A percentile compares a stretch with the other conserved stretches of the same genome.
Conservation (phyloP, 768 basidiomycete species). For the Omphalotus guepiniiformis region DNA sequence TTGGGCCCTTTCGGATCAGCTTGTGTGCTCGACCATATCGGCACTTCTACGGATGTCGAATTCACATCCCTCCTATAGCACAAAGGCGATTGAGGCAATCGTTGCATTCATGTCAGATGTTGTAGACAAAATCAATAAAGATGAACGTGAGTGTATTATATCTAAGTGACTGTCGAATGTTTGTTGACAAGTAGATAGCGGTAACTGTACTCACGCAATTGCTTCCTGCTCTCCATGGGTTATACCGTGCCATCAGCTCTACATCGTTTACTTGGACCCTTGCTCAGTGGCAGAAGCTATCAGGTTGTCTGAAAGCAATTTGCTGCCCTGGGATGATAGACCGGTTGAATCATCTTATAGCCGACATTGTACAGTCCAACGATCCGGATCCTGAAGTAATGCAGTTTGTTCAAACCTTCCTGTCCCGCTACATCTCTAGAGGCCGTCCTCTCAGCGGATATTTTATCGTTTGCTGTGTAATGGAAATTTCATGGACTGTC, state of each 20-base stretch:
- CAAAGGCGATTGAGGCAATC: constrained; percentile 54
- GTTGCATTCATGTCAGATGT: constrained; percentile 53
- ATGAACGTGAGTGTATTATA: constrained; percentile 43
- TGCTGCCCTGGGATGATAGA: constrained; percentile 67
- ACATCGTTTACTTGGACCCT: constrained; percentile 72
- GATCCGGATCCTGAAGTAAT: constrained; percentile 44
- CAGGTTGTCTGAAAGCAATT: constrained; percentile 50
- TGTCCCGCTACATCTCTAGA: constrained; percentile 68
- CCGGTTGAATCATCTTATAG: constrained; percentile 63
- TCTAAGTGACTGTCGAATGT: not conserved
- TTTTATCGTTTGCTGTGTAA: constrained; percentile 85
- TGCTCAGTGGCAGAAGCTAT: constrained; percentile 58
- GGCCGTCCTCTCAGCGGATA: constrained; percentile 83
- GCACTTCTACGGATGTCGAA: constrained; percentile 68
- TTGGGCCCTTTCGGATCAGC: constrained; percentile 84
- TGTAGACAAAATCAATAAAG: constrained; percentile 50
- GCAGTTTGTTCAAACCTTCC: constrained; percentile 61
- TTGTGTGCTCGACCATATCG: constrained; percentile 74
- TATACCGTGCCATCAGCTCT: constrained; percentile 82
- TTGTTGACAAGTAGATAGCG: constrained; percentile 43
- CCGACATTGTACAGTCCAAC: constrained; percentile 59
- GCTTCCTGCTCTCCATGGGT: constrained; percentile 79
- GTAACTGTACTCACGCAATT: constrained; percentile 69
- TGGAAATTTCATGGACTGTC: constrained; percentile 82
- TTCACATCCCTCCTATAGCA: constrained; percentile 43